phyloP scores from a whole-genome alignment of 2,329 filamentous ascomycete species.

The Rutstroemia sp. region DNA sequence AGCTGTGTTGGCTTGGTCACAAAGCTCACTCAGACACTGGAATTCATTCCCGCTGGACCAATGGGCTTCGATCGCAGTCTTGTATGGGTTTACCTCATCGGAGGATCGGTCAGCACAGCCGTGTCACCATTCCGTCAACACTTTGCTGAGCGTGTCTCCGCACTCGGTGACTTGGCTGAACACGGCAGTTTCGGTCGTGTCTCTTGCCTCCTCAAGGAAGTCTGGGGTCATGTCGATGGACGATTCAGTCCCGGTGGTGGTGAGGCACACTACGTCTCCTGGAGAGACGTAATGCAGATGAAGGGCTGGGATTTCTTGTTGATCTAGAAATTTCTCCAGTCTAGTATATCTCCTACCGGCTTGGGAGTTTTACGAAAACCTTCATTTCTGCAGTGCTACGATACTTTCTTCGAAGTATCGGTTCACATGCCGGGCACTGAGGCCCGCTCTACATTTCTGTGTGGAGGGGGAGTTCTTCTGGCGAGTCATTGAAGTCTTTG shows the following conservation, averaged over 20 bases:
- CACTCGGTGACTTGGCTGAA: slow-evolving; percentile 68
- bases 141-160: slow-evolving; percentile 66
- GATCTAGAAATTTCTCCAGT: slow-evolving; percentile 48
- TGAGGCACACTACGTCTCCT: slow-evolving; percentile 68
- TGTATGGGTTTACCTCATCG: slow-evolving; percentile 87
- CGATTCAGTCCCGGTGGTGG: slow-evolving; percentile 30
- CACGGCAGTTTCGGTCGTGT: slow-evolving; percentile 84
- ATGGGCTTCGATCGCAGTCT: slow-evolving; percentile 84
- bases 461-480: neutral
- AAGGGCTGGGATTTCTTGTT: slow-evolving; percentile 91
- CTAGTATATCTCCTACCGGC: slow-evolving; percentile 15
- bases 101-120: slow-evolving; percentile 68
- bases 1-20: slow-evolving; percentile 72
- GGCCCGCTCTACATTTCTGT: neutral
- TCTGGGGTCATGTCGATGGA: slow-evolving; percentile 70
- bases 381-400: slow-evolving; percentile 6
- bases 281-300: slow-evolving; percentile 87
- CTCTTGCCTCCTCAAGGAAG: slow-evolving; percentile 67
- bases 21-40: slow-evolving; percentile 68
- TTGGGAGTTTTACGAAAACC: slow-evolving; percentile 15
- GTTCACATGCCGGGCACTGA: slow-evolving; percentile 2
- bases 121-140: slow-evolving; percentile 69
- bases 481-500: neutral
- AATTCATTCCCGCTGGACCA: slow-evolving; percentile 73
- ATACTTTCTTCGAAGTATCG: neutral